Base-by-base conservation (phyloP, 257 asterid genomes). In the Jacaranda mimosifolia region DNA sequence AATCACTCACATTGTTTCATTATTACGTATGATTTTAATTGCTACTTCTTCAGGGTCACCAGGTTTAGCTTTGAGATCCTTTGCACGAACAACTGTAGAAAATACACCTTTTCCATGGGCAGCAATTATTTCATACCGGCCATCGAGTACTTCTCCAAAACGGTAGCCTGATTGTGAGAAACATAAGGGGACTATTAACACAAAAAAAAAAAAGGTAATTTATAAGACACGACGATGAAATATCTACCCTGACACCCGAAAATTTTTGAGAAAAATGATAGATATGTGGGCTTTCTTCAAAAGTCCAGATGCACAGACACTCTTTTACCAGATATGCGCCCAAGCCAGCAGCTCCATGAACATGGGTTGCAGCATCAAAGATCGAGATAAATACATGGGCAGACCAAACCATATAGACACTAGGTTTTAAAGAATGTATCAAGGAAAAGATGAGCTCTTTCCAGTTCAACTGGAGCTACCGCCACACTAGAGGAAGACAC, bases 61-160 rank as follows among this genome's bases (percentile, higher is more conserved):
- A 79, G 82, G 70, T 72, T 80, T 89, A 73, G 89, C 95, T 85
- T 96, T 91, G n/a, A 96, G 97, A 85, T 93, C 98, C 89, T 88
- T 96, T 3, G 97, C 99, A 60, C 98, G 98, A 74, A 96, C 98
- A 63, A 93, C 98, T 35, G 91, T 90, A 66, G 99, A 96, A 84
- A 96, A 96, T 56, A 96, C 99, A 2, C 99, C 99, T 88, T 89
- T 93, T 40, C 99, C 99, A 82, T 96, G 99, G 71, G 99, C 91
- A 81, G 99, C 99, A 85, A 89, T 87, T 72, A 96, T 92, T 86
- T 96, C 99, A 74, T 91, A 96, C 71, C 94, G 90, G 40, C 91
- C 92, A 77, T 96, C 98, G 82, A 96, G 96, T 59, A 88, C 76
- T 85, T 96, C 99, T 74, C 99, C 99, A 66, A 96, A 89, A 68